Evolutionary conservation across 2,329 filamentous ascomycete species (phyloP).

Genomic region (Colletotrichum australisinense): DNA sequence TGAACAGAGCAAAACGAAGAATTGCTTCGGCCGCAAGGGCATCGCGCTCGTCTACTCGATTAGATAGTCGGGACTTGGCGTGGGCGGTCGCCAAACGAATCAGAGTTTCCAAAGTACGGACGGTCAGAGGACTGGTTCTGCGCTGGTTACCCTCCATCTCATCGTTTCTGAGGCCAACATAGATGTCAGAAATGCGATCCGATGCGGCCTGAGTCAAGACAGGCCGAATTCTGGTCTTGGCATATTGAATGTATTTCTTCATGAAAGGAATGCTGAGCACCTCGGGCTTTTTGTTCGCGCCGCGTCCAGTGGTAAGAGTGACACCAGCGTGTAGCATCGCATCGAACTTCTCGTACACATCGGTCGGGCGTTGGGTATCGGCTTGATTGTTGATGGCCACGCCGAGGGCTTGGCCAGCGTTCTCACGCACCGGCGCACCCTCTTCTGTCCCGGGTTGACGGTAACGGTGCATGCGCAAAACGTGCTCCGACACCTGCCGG

Average conservation of each 20-base stretch:
- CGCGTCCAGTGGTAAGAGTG: conserved; percentile 78
- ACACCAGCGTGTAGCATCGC: conserved; percentile 95
- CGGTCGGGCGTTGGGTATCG: conserved; percentile 79
- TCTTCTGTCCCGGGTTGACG: conserved; percentile 93
- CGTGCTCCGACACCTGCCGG: conserved; percentile 93
- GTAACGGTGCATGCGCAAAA: conserved; percentile 96
- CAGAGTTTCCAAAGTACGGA: conserved; percentile 96
- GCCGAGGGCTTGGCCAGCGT: conserved; percentile 83
- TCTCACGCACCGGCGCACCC: conserved; percentile 92
- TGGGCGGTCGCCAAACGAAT: conserved; percentile 97
- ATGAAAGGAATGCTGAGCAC: conserved; percentile 97
- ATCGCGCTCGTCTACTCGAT: conserved; percentile 88
- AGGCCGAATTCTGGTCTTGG: conserved; percentile 91
- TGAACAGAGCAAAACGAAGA: conserved; percentile 94
- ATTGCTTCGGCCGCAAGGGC: conserved; percentile 90
- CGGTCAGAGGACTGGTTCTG: conserved; percentile 93
- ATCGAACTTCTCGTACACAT: conserved; percentile 97
- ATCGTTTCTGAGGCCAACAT: conserved; percentile 93
- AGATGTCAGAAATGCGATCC: conserved; percentile 90
- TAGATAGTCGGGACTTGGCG: conserved; percentile 90
- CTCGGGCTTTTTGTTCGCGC: conserved; percentile 81
- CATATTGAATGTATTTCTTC: conserved; percentile 99
- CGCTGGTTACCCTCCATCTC: conserved; percentile 95
- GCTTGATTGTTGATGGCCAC: conserved; percentile 86
- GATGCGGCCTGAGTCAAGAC: conserved; percentile 90